These are phyloP conservation scores for Nakaseomyces glabratus DNA, from an alignment of 1,139 yeast genomes.

Conservation along the genomic window DNA sequence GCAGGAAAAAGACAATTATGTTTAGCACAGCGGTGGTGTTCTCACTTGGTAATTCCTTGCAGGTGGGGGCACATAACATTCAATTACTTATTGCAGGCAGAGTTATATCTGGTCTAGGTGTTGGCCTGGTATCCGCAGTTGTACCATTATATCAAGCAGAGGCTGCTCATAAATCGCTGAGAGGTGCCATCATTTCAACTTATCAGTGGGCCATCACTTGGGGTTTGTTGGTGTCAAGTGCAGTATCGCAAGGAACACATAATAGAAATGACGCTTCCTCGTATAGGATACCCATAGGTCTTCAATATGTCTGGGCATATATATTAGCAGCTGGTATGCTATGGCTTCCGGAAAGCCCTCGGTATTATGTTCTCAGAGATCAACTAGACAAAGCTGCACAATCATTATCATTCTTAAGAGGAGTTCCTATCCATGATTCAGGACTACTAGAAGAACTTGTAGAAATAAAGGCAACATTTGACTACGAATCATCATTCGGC, in stretches of 20 bases:
- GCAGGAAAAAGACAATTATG: constrained; percentile 33
- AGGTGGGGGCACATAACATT: constrained; percentile 45
- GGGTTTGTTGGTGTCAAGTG: constrained; percentile 71
- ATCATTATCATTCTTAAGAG: constrained; percentile 55
- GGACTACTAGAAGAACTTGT: constrained; percentile 66
- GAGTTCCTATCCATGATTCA: constrained; percentile 51
- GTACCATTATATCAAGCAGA: constrained; percentile 77
- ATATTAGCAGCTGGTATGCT: constrained; percentile 56
- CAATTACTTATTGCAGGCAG: constrained; percentile 51
- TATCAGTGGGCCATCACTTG: constrained; percentile 87
- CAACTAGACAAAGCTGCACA: constrained; percentile 51
- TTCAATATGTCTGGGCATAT: constrained; percentile 64
- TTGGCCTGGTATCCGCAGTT: constrained; percentile 45
- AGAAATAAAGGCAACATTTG: constrained; percentile 71
- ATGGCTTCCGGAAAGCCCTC: constrained; percentile 66
- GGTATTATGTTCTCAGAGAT: constrained; percentile 59
- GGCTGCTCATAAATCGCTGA: constrained; percentile 67
- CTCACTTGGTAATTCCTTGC: constrained; percentile 55
- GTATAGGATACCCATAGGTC: constrained; percentile 65
- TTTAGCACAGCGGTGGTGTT: constrained; percentile 24
- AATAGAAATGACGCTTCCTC: constrained; percentile 45
- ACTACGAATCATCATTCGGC: constrained; percentile 63
- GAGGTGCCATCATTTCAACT: constrained; percentile 74
- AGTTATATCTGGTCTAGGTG: constrained; percentile 59
- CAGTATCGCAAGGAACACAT: constrained; percentile 70